Evolutionary conservation across 2,329 filamentous ascomycete genomes (phyloP), one percentile per base, ranked within the genome.

Genomic region (Colletotrichum cereale): DNA sequence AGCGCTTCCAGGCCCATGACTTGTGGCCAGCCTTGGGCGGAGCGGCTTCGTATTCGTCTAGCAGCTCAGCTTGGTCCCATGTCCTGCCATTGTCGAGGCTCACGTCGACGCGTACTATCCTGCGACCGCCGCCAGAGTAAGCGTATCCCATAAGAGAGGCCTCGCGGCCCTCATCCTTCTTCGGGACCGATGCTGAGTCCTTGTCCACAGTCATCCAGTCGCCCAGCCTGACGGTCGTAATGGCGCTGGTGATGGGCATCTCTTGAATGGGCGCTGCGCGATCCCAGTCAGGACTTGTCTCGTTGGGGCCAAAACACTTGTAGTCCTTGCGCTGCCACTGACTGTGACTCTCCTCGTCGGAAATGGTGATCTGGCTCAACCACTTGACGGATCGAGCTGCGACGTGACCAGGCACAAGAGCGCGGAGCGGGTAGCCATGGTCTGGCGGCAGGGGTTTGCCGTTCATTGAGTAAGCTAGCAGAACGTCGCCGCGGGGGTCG

Each of bases 361-460:
- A 88, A 2, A 93, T 83, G 0, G 88, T 85, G 65, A 93, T 89
- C 55, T 87, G 87, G 72, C 85, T 89, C 2, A 93, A 82, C 91
- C 91, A 93, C 76, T 93, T 93, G 74, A 92, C 90, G 7, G 88
- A 90, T 2, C 91, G 85, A 1, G 90, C 91, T 0, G 90, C 91
- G 2, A 92, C 90, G 62, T 89, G 87, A 0, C 91, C 91, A 0
- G 91, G 89, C 0, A 92, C 88, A 3, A 92, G 82, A 0, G 87
- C 86, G 2, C 90, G 84, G 18, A 92, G 79, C 0, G 91, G 91
- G 74, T 86, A 92, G 0, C 91, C 91, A 75, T 93, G 91, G 71
- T 92, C 90, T 2, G 85, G 85, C 0, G 90, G 89, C 1, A 93
- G 81, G 0, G 88, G 84, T 68, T 86, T 77, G 61, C 88, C 90